phyloP scores from a whole-genome alignment of 2,329 filamentous ascomycete genomes.

The Colletotrichum costaricense region DNA sequence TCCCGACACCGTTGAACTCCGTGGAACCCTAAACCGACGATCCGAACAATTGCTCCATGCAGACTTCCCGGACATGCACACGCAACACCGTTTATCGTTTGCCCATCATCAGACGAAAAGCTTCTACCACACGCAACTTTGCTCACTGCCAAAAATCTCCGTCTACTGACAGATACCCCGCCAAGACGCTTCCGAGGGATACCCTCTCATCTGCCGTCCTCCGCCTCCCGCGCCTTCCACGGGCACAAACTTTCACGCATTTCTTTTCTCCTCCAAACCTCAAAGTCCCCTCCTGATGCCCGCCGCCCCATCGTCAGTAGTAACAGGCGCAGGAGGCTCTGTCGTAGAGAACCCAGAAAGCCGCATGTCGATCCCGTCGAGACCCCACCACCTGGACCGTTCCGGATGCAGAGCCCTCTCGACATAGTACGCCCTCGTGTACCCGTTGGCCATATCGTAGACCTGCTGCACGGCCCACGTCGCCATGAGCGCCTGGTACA shows the following conservation, averaged over 20 bases:
- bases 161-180: background rate
- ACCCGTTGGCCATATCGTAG: slow-evolving; percentile 20
- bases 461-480: background rate
- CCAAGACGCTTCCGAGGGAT: background rate
- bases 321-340: background rate
- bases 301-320: background rate
- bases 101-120: background rate
- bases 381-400: background rate
- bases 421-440: slow-evolving; percentile 22
- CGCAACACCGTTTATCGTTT: background rate
- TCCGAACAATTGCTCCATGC: background rate
- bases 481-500: background rate
- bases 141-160: background rate
- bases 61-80: background rate
- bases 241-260: background rate
- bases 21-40: background rate
- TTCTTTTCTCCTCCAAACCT: background rate
- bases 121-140: background rate
- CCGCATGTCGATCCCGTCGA: slow-evolving; percentile 8
- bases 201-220: background rate
- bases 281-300: background rate
- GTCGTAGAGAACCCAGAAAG: background rate
- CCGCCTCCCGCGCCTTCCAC: slow-evolving; percentile 19
- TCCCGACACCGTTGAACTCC: background rate
- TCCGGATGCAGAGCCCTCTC: slow-evolving; percentile 5